Evolutionary conservation across 768 basidiomycete genomes (phyloP).

Genomic region (Galerina sulciceps): DNA sequence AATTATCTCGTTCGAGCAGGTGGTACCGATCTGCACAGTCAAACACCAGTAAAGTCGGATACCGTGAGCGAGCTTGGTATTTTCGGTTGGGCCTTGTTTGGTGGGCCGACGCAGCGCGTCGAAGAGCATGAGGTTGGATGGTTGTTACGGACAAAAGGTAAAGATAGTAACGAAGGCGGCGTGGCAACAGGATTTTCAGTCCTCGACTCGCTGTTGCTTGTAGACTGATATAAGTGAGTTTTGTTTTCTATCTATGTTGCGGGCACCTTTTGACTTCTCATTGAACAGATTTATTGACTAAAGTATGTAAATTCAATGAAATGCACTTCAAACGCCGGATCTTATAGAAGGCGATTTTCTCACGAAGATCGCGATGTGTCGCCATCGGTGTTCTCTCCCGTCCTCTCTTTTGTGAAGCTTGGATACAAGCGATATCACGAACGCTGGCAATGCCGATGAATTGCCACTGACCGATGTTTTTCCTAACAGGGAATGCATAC

Average conservation of each 20-base stretch:
- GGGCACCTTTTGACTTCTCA: not conserved
- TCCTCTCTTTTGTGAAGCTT: too few relatives aligned
- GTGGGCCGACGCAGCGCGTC: conserved; percentile 40
- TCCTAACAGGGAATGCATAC: conserved; percentile 4
- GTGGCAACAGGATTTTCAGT: conserved; percentile 85
- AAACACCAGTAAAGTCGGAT: conserved; percentile 57
- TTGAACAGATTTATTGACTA: not conserved
- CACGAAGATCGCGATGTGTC: too few relatives aligned
- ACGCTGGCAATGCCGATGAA: conserved; percentile 5
- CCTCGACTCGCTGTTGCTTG: conserved; percentile 69
- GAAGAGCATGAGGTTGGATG: conserved; percentile 78
- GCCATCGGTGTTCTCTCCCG: too few relatives aligned
- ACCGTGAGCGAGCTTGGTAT: conserved; percentile 91
- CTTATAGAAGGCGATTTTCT: too few relatives aligned
- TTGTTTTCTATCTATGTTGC: not conserved
- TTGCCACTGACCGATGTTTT: conserved; percentile 9
- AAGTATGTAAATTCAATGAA: not conserved
- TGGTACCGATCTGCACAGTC: conserved; percentile 32
- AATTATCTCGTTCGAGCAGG: conserved; percentile 84
- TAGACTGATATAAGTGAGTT: conserved; percentile 34
- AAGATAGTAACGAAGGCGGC: conserved; percentile 91
- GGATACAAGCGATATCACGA: not conserved
- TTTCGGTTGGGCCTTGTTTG: conserved; percentile 88
- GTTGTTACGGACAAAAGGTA: conserved; percentile 88
- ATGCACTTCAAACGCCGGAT: too few relatives aligned